Evolutionary conservation across 495 filamentous ascomycete genomes (phyloP).

Genomic region (Aspergillus cavernicola): DNA sequence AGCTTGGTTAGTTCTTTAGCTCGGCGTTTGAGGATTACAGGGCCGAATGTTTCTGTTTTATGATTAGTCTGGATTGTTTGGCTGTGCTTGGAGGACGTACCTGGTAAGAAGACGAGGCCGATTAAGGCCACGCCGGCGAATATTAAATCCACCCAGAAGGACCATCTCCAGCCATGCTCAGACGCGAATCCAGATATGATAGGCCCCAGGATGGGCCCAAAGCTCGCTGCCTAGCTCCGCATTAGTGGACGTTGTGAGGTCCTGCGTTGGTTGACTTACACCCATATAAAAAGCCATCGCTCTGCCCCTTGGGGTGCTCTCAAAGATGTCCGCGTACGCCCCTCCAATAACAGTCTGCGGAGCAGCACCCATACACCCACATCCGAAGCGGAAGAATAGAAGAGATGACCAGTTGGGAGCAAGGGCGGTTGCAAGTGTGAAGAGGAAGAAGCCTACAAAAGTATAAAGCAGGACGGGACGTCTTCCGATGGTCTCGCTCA

Average conservation of each 20-base stretch:
- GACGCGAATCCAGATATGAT: constrained; percentile 61
- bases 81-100: constrained; percentile 17
- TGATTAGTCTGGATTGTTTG: background rate
- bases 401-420: constrained; percentile 64
- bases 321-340: constrained; percentile 69
- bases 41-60: constrained; percentile 56
- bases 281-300: constrained; percentile 72
- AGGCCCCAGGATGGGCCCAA: constrained; percentile 64
- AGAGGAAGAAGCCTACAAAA: constrained; percentile 62
- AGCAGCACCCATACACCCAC: constrained; percentile 60
- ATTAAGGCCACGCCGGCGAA: constrained; percentile 45
- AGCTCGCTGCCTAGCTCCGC: constrained; percentile 52
- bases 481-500: constrained; percentile 71
- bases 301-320: constrained; percentile 56
- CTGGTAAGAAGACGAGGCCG: constrained; percentile 42
- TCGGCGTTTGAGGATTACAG: constrained; percentile 56
- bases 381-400: constrained; percentile 64
- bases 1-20: constrained; percentile 50
- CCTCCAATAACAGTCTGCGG: constrained; percentile 71
- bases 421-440: constrained; percentile 65
- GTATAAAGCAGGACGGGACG: constrained; percentile 55
- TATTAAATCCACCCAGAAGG: constrained; percentile 60
- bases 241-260: constrained; percentile 1
- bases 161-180: constrained; percentile 61
- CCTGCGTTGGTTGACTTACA: constrained; percentile 36